Evolutionary conservation across 2,329 filamentous ascomycete species (phyloP), one percentile per base, ranked within the genome.

Genomic region (Verticillium nonalfalfae): DNA sequence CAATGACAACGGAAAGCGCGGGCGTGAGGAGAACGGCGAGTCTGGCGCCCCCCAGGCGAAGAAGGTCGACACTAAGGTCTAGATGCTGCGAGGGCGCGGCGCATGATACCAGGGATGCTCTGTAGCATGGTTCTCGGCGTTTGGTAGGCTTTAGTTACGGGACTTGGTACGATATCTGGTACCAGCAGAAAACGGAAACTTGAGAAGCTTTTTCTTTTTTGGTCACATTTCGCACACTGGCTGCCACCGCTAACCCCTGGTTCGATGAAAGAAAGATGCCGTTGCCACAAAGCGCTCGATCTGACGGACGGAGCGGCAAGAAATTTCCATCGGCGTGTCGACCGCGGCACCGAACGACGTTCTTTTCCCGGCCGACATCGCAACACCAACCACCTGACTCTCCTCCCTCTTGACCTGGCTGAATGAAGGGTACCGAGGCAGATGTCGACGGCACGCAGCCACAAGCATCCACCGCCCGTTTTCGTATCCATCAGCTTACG

Each of bases 1-100:
- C 38, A 66, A 69, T 33, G 61, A 70, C 59, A 82, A 79, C 66
- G 77, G 75, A 71, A 87, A 87, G 78, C 84, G 85, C 60, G 66
- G 75, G 36, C 81, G 83, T 60, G 83, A 86, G 10, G 82, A 84
- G 9, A 82, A 82, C 35, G 76, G 70, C 55, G 71, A 68, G 35
- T 67, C 70, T 4, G 75, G 71, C n/a, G 78, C 78, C 61, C 82
- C 79, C 35, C 76, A 83, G 3, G 79, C 84, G 21, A 89, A 89
- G 80, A 89, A 88, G 77, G 79, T 86, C 50, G 84, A 88, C 65
- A 75, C 71, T 70, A 84, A 85, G 56, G 72, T 73, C 66, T 58
- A 61, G 61, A 34, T 60, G 60, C 54, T 14, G 54, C 54, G n/a
- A 34, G 7, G 54, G 54, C 45, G 45, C 21, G 45, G 45, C 45